Conservation (phyloP, 257 asterid genomes). For the Thymus mandschuricus region DNA sequence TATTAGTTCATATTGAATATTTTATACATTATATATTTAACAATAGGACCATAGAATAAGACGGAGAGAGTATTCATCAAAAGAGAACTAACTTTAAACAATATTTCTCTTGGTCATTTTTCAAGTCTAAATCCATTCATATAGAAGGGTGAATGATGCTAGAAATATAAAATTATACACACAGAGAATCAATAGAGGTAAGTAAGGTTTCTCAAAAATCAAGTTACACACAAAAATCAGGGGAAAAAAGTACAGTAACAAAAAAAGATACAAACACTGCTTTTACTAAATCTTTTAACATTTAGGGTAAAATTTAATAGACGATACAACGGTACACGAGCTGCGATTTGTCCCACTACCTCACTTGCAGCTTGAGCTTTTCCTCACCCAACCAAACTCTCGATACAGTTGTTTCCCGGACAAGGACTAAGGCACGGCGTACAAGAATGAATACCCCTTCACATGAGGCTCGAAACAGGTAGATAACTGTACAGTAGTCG, state of each 20-base stretch:
- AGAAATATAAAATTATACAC: slow-evolving; percentile 16
- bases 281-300: slow-evolving; percentile 30
- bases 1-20: no score
- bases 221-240: slow-evolving; percentile 1
- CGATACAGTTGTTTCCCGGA: slow-evolving; percentile 2
- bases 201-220: slow-evolving; percentile 13
- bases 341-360: slow-evolving; percentile 24
- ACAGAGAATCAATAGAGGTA: slow-evolving; percentile 1
- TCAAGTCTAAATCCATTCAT: no score
- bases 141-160: no score
- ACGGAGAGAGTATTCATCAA: no score
- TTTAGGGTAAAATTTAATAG: slow-evolving; percentile 18
- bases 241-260: slow-evolving; percentile 19
- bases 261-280: not conserved
- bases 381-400: slow-evolving; percentile 27
- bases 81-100: no score
- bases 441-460: slow-evolving; percentile 32
- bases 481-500: slow-evolving; percentile 33
- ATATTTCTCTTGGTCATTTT: no score
- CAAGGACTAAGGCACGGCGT: slow-evolving; percentile 32
- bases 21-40: no score
- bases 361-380: slow-evolving; percentile 5
- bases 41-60: no score
- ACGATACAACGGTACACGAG: slow-evolving; percentile 17
- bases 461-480: slow-evolving; percentile 24